Evolutionary conservation across 2,329 filamentous ascomycete genomes (phyloP).

Genomic region (Aspergillus quadricinctus): DNA sequence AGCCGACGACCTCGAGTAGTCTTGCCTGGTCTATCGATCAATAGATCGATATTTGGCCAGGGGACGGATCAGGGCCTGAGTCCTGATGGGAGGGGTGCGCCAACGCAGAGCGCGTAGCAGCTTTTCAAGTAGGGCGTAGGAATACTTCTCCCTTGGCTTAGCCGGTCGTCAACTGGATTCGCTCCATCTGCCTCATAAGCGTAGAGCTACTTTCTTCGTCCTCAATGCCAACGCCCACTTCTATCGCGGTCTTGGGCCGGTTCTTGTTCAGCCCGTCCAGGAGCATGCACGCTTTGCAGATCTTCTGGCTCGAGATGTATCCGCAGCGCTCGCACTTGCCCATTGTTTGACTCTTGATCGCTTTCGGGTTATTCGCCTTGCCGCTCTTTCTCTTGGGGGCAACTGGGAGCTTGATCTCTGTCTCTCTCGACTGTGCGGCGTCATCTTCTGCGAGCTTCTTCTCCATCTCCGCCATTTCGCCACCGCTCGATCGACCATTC

Average conservation of each 20-base stretch:
- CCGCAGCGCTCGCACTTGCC: constrained; percentile 84
- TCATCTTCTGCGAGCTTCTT: constrained; percentile 64
- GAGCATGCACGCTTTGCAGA: constrained; percentile 90
- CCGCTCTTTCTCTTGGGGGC: constrained; percentile 18
- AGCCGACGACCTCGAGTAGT: too few species aligned
- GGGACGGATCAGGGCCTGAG: not conserved
- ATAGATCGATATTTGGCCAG: not conserved
- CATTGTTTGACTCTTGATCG: constrained; percentile 56
- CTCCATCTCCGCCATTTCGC: constrained; percentile 81
- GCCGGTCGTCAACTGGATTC: constrained; percentile 38
- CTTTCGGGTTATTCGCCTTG: constrained; percentile 45
- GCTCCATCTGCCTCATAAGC: constrained; percentile 48
- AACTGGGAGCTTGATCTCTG: constrained; percentile 53
- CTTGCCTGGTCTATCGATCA: not conserved
- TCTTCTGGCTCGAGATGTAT: constrained; percentile 88
- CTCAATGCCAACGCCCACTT: constrained; percentile 40
- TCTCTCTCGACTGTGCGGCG: constrained; percentile 57
- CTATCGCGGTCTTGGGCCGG: constrained; percentile 44
- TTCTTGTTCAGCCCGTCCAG: constrained; percentile 86
- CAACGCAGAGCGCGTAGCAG: not conserved
- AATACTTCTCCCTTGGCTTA: constrained; percentile 15
- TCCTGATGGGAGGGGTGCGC: not conserved
- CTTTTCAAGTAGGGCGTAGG: not conserved
- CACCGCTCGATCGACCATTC: constrained; percentile 62
- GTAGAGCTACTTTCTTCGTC: constrained; percentile 51